Evolutionary conservation across 805 yeast species (phyloP).

Genomic region (Danielozyma ontarioensis): DNA sequence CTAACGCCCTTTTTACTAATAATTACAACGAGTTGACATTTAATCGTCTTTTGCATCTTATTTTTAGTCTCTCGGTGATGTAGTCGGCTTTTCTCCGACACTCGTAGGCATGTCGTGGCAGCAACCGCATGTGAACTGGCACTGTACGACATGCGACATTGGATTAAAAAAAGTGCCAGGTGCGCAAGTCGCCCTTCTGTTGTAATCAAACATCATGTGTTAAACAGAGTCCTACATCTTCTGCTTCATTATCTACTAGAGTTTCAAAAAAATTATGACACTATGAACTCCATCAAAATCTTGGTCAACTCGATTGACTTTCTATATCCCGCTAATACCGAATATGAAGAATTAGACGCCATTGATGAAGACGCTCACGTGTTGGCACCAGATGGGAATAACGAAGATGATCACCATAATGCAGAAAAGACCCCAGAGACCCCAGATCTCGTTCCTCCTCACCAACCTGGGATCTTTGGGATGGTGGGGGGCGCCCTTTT

Average conservation of each 20-base stretch:
- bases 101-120: too few species aligned
- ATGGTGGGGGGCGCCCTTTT: slow-evolving; percentile 19
- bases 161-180: too few species aligned
- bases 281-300: slow-evolving; percentile 32
- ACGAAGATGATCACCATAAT: not conserved
- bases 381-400: not conserved
- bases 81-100: too few species aligned
- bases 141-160: too few species aligned
- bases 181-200: too few species aligned
- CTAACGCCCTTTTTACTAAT: too few species aligned
- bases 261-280: too few species aligned
- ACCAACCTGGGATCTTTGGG: not conserved
- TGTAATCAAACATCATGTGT: too few species aligned
- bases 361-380: not conserved
- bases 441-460: not conserved
- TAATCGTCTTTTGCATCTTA: not conserved
- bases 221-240: too few species aligned
- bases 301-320: slow-evolving; percentile 29
- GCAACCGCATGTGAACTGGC: too few species aligned
- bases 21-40: too few species aligned
- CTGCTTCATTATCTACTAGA: too few species aligned
- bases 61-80: not conserved
- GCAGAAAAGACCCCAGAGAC: not conserved
- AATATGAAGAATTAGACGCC: slow-evolving; percentile 1
- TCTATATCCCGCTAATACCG: slow-evolving; percentile 13